Evolutionary conservation across 2,329 filamentous ascomycete species (phyloP), one percentile per base, ranked within the genome.

Genomic region (Talaromyces funiculosus): DNA sequence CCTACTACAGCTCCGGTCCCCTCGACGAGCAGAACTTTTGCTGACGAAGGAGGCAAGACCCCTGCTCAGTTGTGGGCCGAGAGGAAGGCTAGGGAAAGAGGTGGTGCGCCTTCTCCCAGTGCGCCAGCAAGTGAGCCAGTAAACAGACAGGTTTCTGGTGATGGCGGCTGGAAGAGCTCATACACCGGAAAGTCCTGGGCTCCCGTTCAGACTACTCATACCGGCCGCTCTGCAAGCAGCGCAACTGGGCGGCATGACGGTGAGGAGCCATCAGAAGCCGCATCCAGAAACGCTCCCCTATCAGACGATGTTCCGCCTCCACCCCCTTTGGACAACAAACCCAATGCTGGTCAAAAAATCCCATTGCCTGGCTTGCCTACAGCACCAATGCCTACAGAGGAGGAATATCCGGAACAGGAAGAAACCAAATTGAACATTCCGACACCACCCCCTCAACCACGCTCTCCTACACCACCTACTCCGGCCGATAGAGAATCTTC

Each of bases 21-120:
- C 26, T 83, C 86, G 65, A 92, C 92, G 38, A 95, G 91, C 77
- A 87, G 91, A 69, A 96, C 92, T 0, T 99, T 97, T 79, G 94
- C 94, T 16, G 92, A 97, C 66, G 82, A 95, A 73, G 92, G 90
- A 64, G 94, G 94, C 64, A 99, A 97, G 81, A 97, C 94, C 4
- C 94, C 94, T 6, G 92, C 94, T 31, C 94, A 99, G 75, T 78
- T 96, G 37, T 99, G 94, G 94, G 93, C 93, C 0, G 94, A 99
- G 80, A 96, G 92, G 80, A 97, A 97, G 80, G 93, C 90, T 38
- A 87, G 86, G 63, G 86, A 94, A 73, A 59, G 55, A 56, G 87
- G 84, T 49, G 14, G 35, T 18, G 40, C 22, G 22, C 37, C 47
- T 16, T 29, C 55, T n/a, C 16, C 60, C 9, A 53, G 42, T 16